Evolutionary conservation across 2,329 filamentous ascomycete genomes (phyloP).

Genomic region (Chrysosporium keratinophilum): DNA sequence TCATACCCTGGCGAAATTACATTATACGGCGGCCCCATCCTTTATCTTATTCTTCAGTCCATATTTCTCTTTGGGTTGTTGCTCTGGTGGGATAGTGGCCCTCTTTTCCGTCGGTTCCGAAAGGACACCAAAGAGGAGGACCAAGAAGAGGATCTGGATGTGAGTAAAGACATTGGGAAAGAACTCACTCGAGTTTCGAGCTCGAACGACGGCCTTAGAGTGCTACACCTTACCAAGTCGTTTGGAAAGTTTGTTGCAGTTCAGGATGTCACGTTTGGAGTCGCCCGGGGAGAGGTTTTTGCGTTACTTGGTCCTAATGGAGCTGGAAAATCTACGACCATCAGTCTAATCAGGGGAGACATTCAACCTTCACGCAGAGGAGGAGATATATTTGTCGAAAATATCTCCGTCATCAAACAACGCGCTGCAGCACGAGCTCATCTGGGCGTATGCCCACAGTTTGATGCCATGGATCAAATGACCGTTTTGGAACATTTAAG

Average conservation of each 20-base stretch:
- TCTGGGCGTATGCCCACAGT: conserved; percentile 85
- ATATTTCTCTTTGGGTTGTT: conserved; percentile 60
- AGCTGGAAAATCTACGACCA: conserved; percentile 83
- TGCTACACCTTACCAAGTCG: conserved; percentile 67
- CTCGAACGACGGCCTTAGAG: conserved; percentile 59
- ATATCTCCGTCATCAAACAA: conserved; percentile 61
- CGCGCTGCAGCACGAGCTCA: conserved; percentile 62
- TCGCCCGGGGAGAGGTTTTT: conserved; percentile 72
- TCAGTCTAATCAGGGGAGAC: conserved; percentile 82
- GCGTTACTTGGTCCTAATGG: conserved; percentile 84
- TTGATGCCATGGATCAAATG: conserved; percentile 82
- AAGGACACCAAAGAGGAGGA: conserved; percentile 36
- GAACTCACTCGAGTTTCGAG: conserved; percentile 55
- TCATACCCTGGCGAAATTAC: conserved; percentile 59
- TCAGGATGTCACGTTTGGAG: conserved; percentile 77
- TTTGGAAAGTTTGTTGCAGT: conserved; percentile 70
- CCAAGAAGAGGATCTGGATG: conserved; percentile 29
- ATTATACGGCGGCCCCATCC: conserved; percentile 71
- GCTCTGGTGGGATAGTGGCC: conserved; percentile 71
- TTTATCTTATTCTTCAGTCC: conserved; percentile 69
- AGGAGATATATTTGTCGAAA: conserved; percentile 74
- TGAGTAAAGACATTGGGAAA: conserved; percentile 52
- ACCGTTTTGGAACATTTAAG: conserved; percentile 74
- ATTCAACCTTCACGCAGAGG: conserved; percentile 58
- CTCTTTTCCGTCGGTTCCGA: conserved; percentile 47